Evolutionary conservation across 768 basidiomycete genomes (phyloP).

Genomic region (Termitomyces sp.): DNA sequence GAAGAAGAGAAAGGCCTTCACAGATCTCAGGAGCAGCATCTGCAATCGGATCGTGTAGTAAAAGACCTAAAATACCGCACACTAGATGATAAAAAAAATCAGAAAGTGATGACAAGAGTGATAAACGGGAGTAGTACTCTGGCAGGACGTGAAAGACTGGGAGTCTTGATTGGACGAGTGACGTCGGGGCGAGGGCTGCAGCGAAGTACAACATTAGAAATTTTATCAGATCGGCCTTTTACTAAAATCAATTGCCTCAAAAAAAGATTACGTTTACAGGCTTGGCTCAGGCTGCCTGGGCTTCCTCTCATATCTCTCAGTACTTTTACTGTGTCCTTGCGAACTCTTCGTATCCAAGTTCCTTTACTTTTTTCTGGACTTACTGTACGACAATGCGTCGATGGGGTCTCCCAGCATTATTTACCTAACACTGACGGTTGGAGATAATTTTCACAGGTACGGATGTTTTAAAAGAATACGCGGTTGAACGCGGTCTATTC

Average conservation of each 20-base stretch:
- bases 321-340: too few species aligned
- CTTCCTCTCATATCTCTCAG: neutral
- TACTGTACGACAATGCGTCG: too few species aligned
- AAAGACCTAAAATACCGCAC: slow-evolving; percentile 92
- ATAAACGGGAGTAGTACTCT: slow-evolving; percentile 7
- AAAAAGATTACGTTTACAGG: slow-evolving; percentile 6
- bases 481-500: slow-evolving; percentile 76
- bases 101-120: slow-evolving; percentile 4
- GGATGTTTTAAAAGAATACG: slow-evolving; percentile 28
- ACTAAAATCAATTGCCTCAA: slow-evolving; percentile 7
- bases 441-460: neutral
- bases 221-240: slow-evolving; percentile 20
- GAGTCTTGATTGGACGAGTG: neutral
- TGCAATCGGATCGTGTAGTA: slow-evolving; percentile 70
- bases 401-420: too few species aligned
- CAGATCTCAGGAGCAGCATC: slow-evolving; percentile 85
- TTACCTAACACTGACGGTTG: neutral
- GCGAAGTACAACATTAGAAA: slow-evolving; percentile 16
- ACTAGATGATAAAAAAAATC: slow-evolving; percentile 30
- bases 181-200: slow-evolving; percentile 11
- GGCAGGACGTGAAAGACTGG: neutral
- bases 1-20: slow-evolving; percentile 92
- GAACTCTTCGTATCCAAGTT: neutral
- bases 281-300: too few species aligned
- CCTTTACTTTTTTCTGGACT: too few species aligned